Base-by-base conservation (phyloP, 805 yeast genomes). In the Wickerhamiella domercqiae region DNA sequence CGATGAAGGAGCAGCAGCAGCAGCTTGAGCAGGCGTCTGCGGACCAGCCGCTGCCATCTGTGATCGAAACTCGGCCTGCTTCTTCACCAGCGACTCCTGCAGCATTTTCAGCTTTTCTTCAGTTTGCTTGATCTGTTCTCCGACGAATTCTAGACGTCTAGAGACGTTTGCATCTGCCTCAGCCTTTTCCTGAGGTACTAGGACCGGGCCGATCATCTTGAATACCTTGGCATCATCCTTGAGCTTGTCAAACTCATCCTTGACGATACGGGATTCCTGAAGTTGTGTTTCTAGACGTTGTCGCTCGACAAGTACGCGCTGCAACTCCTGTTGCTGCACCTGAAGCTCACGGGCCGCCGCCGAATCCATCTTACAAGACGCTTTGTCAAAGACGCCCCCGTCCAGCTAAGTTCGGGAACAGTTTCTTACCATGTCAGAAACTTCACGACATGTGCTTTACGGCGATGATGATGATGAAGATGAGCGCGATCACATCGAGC, bases 241-340 rank as follows among this genome's bases (percentile, higher is more conserved):
- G 39, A 80, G 61, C 32, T 60, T 49, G 21, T 68, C 71, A 50
- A 90, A 80, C 59, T 90, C 98, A 40, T 71, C 75, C 46, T 75
- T 67, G 13, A 90, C 98, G 35, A 90, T 86, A 50, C 75, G 75
- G 57, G 86, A 86, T 57, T 90, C 99, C 58, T 90, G 98, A 49
- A 66, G 71, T 60, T 90, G 99, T 1, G 96, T 81, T 54, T 90
- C 99, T 33, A 90, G 68, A 52, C 76, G 72, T 47, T 87, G 93
- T 51, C 97, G 74, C 9, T 83, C 73, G 4, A 71, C 62, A 26
- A 84, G 66, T 31, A 73, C 62, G 36, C 72, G 78, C 29, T 56
- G 51, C 36, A 60, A 46, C 5, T 56, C 63, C 50, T 40, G 41
- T 43, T 49, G 49, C 24, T 38, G 39, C 35, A 31, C 30, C 37